These are phyloP conservation scores for Syncephalastrum racemosum DNA, from an alignment of 371 early-diverging fungal genomes.

Conservation along the genomic window DNA sequence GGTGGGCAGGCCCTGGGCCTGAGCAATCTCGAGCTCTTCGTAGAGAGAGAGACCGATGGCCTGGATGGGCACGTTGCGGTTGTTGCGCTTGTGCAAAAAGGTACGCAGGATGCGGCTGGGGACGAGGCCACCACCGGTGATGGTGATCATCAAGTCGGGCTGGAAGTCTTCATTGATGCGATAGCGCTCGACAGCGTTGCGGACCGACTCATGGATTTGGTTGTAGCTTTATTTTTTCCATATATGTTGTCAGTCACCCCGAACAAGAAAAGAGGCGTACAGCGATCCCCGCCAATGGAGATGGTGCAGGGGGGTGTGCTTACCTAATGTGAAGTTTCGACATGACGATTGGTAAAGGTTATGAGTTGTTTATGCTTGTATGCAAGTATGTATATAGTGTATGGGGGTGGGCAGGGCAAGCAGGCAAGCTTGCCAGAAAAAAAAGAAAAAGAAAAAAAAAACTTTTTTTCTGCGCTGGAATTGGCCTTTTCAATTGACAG, in stretches of 20 bases:
- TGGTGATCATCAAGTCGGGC: constrained; percentile 68
- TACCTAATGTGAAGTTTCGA: constrained; percentile 44
- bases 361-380: no score
- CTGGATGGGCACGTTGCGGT: constrained; percentile 77
- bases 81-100: constrained; percentile 68
- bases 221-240: constrained; percentile 52
- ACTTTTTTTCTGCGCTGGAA: no score
- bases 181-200: constrained; percentile 57
- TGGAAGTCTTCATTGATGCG: constrained; percentile 60
- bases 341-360: constrained; percentile 19
- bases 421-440: constrained; percentile 13
- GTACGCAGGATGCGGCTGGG: constrained; percentile 74
- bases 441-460: constrained; percentile 3
- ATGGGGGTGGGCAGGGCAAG: no score
- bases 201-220: constrained; percentile 69
- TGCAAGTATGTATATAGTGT: no score
- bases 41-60: constrained; percentile 77
- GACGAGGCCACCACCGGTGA: constrained; percentile 69
- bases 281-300: neutral
- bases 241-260: neutral
- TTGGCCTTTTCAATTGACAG: no score
- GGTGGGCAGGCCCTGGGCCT: constrained; percentile 31
- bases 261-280: no score
- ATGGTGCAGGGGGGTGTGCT: neutral
- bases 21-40: constrained; percentile 66